A percentile compares a stretch with the other conserved stretches of the same genome.
phyloP scores from a whole-genome alignment of 768 basidiomycete genomes.

The Megacollybia marginata region DNA sequence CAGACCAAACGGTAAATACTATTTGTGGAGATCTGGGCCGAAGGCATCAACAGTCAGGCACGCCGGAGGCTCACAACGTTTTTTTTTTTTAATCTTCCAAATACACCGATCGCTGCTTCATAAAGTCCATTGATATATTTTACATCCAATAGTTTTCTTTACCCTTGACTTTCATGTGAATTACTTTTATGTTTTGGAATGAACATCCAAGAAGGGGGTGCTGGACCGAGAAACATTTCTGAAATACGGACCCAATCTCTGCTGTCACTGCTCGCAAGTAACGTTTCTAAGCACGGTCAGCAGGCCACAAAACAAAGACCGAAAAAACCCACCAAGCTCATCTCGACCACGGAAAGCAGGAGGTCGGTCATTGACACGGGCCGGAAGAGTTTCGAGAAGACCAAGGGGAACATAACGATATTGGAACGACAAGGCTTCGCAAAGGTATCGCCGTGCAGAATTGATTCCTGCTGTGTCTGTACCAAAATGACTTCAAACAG shows the following conservation, averaged over 20 bases:
- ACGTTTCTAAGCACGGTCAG: slow-evolving; percentile 50
- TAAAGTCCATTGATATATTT: too few relatives aligned
- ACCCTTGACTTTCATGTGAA: slow-evolving; percentile 63
- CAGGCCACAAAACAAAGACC: background rate
- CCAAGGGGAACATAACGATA: slow-evolving; percentile 96
- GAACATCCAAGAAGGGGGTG: slow-evolving; percentile 78
- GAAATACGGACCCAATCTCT: slow-evolving; percentile 89
- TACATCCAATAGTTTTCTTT: slow-evolving; percentile 2
- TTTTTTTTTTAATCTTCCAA: too few relatives aligned
- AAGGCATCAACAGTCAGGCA: too few relatives aligned
- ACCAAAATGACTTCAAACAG: slow-evolving; percentile 59
- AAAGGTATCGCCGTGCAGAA: slow-evolving; percentile 86
- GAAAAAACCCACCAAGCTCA: slow-evolving; percentile 64
- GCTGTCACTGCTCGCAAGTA: slow-evolving; percentile 73
- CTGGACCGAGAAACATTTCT: slow-evolving; percentile 90
- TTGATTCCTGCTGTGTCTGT: slow-evolving; percentile 87
- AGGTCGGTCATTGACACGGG: slow-evolving; percentile 83
- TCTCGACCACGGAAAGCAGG: slow-evolving; percentile 82
- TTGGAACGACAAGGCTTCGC: slow-evolving; percentile 93
- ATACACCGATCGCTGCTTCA: too few relatives aligned
- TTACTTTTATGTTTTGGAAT: slow-evolving; percentile 95
- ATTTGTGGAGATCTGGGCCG: too few relatives aligned
- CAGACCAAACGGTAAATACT: too few relatives aligned
- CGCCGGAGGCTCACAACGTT: too few relatives aligned
- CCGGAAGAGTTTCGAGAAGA: slow-evolving; percentile 75